Base-by-base conservation (phyloP, 2,329 filamentous ascomycete species). In the Rhynchosporium agropyri region DNA sequence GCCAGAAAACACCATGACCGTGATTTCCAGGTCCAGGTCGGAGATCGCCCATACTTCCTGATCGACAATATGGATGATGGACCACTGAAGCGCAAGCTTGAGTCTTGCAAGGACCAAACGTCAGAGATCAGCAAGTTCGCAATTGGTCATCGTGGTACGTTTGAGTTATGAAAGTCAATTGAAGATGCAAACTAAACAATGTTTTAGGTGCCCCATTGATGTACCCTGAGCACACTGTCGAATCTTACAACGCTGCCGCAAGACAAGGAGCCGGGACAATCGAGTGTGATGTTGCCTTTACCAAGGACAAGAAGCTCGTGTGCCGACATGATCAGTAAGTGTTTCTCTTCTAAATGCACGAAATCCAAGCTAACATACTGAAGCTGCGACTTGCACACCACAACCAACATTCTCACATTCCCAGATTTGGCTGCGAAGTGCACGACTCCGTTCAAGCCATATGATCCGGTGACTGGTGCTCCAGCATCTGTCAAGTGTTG, bases 321-420 rank as follows among this genome's bases (percentile, higher is more conserved):
- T 57, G 54, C 28, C 40, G 54, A 45, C 54, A 57, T 45, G 54
- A 57, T 26, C 54, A 57, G 54, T 57, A 57, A 36, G 40, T 36
- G 5, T 13, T 46, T 2, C 29, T 20, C 1, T 20, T 20, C 1
- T 20, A 20, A 20, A 20, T 20, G 20, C 20, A 20, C 20, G 20
- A 20, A 20, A 20, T 20, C 20, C 1, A 20, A 20, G 20, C 20
- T 20, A 20, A 20, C 20, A 20, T 20, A 20, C 20, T 20, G 20
- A 20, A 57, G 54, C 29, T 57, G 54, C 28, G 54, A 57, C 13
- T 26, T 57, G 31, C 54, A 57, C 40, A 57, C 54, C 54, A 57
- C 54, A 46, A 57, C 54, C 26, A 57, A 57, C 28, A 57, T 57
- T 40, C 42, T 57, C 40, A 57, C 40, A 3, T 46, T 57, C 13